A percentile compares a stretch with the other conserved stretches of the same genome.
phyloP scores from a whole-genome alignment of 1,284 basidiomycete genomes.

The Xanthoconium separans region DNA sequence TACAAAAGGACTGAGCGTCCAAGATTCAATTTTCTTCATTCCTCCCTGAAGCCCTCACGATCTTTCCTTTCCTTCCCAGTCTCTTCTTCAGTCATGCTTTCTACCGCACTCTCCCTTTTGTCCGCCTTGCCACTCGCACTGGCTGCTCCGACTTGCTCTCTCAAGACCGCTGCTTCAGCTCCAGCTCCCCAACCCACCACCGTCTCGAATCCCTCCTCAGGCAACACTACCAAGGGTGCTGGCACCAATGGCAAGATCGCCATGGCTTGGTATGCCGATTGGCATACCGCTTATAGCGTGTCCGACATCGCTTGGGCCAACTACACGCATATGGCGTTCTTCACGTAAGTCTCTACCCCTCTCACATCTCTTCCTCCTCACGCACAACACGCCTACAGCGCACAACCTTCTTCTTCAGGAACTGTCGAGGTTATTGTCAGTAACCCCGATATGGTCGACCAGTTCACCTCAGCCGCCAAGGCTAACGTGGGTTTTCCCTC shows the following conservation, averaged over 20 bases:
- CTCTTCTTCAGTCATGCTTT: conserved; percentile 20
- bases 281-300: conserved; percentile 50
- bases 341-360: conserved; percentile 45
- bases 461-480: conserved; percentile 52
- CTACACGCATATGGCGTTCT: conserved; percentile 65
- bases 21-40: not conserved
- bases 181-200: conserved; percentile 5
- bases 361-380: not conserved
- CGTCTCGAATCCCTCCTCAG: conserved; percentile 6
- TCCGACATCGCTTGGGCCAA: conserved; percentile 54
- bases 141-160: conserved; percentile 28
- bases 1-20: not conserved
- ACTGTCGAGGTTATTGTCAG: conserved; percentile 38
- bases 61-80: conserved; percentile 12
- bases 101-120: conserved; percentile 22
- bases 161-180: conserved; percentile 15
- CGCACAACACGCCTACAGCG: conserved; percentile 22
- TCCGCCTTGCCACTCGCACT: conserved; percentile 23
- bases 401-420: conserved; percentile 49
- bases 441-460: conserved; percentile 6
- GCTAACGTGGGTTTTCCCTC: conserved; percentile 43
- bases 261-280: conserved; percentile 65
- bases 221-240: conserved; percentile 22
- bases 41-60: conserved; percentile 9
- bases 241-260: conserved; percentile 37